Base-by-base conservation (phyloP, 2,329 filamentous ascomycete species). In the Colletotrichum sp. region DNA sequence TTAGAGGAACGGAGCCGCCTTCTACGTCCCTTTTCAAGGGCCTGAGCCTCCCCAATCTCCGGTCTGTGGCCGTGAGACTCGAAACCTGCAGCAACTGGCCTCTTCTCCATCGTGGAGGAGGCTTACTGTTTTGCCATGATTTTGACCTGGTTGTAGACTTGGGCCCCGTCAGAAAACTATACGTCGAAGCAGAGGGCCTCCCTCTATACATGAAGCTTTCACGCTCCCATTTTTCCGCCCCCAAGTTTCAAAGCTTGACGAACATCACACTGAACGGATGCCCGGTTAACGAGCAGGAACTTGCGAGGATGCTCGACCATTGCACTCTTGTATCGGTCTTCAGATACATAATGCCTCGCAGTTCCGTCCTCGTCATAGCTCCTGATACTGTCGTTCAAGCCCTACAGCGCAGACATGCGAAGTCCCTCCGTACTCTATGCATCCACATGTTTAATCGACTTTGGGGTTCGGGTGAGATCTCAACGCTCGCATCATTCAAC, bases 221-320 rank as follows among this genome's bases (percentile, higher is more conserved):
- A 13, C 12, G 0, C 43, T 52, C 10, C n/a, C 43, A 52, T 21
- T 21, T 21, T 0, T 52, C 43, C n/a, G 18, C 0, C 0, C 43
- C 43, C 12, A 12, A 52, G n/a, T 21, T 52, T 13, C 6, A 52
- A 12, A 13, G 4, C 43, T 21, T 52, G 43, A 52, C 43, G n/a
- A 52, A 13, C 43, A 52, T 13, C 43, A 52, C 43, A 13, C n/a
- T 52, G 6, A 21, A 52, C 43, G 43, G n/a, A 24, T 52, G 6
- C 4, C 43, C 43, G 43, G n/a, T 52, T 21, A 13, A 52, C 8
- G 10, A 52, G 43, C 10, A 7, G 6, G n/a, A 52, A 13, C 43
- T 52, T 24, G 6, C n/a, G 10, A 52, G 6, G n/a, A 52, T 52
- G n/a, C 43, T 52, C 43, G 12, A 52, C 12, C n/a, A 52, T 21